Percentiles rank a stretch among this genome's conserved stretches.
Evolutionary conservation across 257 asterid genomes (phyloP).

Genomic region (Jaltomata sinuosa): DNA sequence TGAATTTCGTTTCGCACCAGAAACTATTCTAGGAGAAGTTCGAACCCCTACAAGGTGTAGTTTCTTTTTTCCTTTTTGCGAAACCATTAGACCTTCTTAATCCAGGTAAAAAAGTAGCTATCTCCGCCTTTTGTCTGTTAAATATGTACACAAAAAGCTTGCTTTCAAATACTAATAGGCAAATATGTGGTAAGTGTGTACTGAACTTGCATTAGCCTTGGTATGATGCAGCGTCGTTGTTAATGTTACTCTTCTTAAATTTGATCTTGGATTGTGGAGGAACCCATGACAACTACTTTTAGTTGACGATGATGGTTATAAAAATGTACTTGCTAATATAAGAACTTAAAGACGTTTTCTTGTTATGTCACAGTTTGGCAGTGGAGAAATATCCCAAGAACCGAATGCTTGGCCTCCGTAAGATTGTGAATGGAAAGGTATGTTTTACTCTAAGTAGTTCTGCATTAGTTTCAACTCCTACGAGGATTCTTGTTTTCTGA

Average conservation of each 20-base stretch:
- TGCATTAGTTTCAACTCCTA: background rate
- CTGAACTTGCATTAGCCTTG: background rate
- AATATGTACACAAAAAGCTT: background rate
- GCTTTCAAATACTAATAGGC: background rate
- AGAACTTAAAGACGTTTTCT: background rate
- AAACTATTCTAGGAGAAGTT: no score
- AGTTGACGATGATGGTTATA: background rate
- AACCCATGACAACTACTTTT: background rate
- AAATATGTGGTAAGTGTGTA: background rate
- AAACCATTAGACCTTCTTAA: background rate
- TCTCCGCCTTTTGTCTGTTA: background rate
- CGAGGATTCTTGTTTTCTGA: background rate
- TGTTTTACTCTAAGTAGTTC: background rate
- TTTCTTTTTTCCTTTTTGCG: background rate
- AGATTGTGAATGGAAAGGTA: conserved; percentile 80
- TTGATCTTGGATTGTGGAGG: background rate
- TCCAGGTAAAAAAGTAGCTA: background rate
- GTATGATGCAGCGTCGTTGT: background rate
- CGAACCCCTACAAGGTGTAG: no score
- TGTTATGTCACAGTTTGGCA: conserved; percentile 48
- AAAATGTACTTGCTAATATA: background rate
- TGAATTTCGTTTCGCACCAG: no score
- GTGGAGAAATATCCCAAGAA: conserved; percentile 80
- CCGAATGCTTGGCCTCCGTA: conserved; percentile 86
- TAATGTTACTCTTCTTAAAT: background rate